Conservation (phyloP, 139 green algal species). For the Chlamydomonas incerta region DNA sequence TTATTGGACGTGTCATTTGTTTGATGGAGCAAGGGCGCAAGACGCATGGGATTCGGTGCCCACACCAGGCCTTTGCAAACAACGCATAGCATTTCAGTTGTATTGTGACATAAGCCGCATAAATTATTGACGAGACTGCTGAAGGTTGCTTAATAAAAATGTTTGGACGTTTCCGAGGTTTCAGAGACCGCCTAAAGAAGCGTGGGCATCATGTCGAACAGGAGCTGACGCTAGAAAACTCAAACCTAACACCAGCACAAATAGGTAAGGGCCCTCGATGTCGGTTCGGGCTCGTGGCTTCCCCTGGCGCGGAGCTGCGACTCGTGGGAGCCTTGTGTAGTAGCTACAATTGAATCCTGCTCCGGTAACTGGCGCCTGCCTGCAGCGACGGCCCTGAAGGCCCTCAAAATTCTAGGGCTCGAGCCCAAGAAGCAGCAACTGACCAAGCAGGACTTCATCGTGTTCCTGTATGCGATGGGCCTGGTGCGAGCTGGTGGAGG, state of each 20-base stretch:
- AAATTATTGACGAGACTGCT: too few species aligned
- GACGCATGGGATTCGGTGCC: too few species aligned
- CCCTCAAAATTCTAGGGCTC: slow-evolving; percentile 52
- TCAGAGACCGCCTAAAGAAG: not conserved
- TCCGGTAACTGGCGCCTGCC: not conserved
- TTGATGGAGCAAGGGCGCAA: too few species aligned
- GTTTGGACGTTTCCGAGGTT: slow-evolving; percentile 8
- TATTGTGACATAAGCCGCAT: too few species aligned
- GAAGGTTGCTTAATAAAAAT: not conserved
- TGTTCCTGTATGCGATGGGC: slow-evolving; percentile 64
- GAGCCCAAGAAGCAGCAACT: slow-evolving; percentile 14
- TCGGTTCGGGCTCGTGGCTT: too few species aligned
- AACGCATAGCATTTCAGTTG: too few species aligned
- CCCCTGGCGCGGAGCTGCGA: too few species aligned
- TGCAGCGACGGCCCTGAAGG: slow-evolving; percentile 54
- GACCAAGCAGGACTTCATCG: slow-evolving; percentile 54
- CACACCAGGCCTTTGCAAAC: too few species aligned
- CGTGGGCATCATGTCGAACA: not conserved
- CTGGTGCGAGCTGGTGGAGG: too few species aligned
- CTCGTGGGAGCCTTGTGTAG: too few species aligned
- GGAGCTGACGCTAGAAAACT: slow-evolving; percentile 42
- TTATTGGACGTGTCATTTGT: too few species aligned
- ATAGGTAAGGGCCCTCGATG: slow-evolving; percentile 19
- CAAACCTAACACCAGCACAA: slow-evolving; percentile 29
- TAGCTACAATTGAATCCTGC: too few species aligned